phyloP scores from a whole-genome alignment of 2,329 filamentous ascomycete species.

The Thielaviopsis euricoi region DNA sequence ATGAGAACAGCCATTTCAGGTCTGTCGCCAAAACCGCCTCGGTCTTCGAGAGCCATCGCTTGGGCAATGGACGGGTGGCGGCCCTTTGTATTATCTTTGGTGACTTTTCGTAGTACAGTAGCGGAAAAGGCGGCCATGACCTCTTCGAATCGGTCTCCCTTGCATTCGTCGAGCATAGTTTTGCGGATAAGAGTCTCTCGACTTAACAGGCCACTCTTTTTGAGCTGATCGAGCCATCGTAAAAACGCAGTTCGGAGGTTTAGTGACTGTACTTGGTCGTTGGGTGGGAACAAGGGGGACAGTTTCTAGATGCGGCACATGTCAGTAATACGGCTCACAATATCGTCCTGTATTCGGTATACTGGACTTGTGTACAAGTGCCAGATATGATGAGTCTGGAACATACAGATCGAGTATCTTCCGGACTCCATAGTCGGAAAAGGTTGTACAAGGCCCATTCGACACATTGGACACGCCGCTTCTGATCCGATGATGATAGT shows the following conservation, averaged over 20 bases:
- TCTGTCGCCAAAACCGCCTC: conserved; percentile 38
- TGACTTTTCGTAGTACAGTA: conserved; percentile 56
- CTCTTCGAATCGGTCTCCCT: conserved; percentile 79
- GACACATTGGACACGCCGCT: conserved; percentile 62
- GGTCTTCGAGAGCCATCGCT: conserved; percentile 39
- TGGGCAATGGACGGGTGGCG: conserved; percentile 33
- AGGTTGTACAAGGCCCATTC: conserved; percentile 89
- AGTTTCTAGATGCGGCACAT: conserved; percentile 47
- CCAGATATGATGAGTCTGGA: neutral
- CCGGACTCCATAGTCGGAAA: conserved; percentile 67
- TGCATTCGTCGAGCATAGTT: conserved; percentile 94
- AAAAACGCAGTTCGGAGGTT: conserved; percentile 77
- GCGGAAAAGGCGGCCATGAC: conserved; percentile 71
- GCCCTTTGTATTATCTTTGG: conserved; percentile 22
- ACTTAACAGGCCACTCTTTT: conserved; percentile 72
- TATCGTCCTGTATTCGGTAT: neutral
- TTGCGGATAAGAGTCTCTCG: conserved; percentile 70
- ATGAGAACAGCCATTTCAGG: conserved; percentile 47
- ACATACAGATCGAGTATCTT: conserved; percentile 55
- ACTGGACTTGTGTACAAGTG: neutral
- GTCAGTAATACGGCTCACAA: conserved; percentile 7
- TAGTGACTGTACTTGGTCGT: conserved; percentile 77
- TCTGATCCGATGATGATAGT: conserved; percentile 47
- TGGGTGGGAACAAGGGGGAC: conserved; percentile 75
- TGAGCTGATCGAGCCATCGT: conserved; percentile 64